phyloP scores from a whole-genome alignment of 2,329 filamentous ascomycete genomes.

The Cladophialophora bantiana region DNA sequence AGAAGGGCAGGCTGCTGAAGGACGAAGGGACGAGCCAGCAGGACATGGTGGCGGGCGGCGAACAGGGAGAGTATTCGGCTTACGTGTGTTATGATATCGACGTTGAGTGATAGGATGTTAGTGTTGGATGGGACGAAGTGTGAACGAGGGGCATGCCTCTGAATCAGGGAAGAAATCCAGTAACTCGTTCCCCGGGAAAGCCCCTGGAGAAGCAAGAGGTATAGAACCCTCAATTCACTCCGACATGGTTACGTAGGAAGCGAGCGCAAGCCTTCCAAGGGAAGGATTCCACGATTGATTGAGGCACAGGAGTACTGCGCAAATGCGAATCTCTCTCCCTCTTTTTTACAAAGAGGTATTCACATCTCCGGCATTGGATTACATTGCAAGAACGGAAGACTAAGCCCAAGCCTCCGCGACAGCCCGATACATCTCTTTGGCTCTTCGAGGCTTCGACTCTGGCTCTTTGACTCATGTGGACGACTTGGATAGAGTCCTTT shows the following conservation, averaged over 20 bases:
- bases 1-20: slow-evolving; percentile 88
- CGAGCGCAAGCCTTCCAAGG: too few relatives aligned
- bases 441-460: too few relatives aligned
- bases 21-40: slow-evolving; percentile 81
- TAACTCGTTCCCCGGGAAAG: not conserved
- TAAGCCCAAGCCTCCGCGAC: too few relatives aligned
- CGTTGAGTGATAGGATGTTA: slow-evolving; percentile 55
- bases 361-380: too few relatives aligned
- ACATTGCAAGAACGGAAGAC: too few relatives aligned
- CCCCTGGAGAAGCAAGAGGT: not conserved
- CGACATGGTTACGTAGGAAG: not conserved
- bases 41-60: slow-evolving; percentile 65
- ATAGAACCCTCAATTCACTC: not conserved
- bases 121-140: not conserved
- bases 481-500: too few relatives aligned
- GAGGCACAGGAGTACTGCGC: too few relatives aligned
- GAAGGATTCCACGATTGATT: too few relatives aligned
- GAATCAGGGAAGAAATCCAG: not conserved
- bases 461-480: too few relatives aligned
- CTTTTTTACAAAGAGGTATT: too few relatives aligned
- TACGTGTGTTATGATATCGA: slow-evolving; percentile 98
- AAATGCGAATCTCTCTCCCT: too few relatives aligned
- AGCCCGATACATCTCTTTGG: too few relatives aligned
- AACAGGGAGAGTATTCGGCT: slow-evolving; percentile 85
- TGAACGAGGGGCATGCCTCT: not conserved